Percentiles rank a stretch among this genome's conserved stretches.
Conservation (phyloP, 23 red algal species). For the Gracilaria gracilis region DNA sequence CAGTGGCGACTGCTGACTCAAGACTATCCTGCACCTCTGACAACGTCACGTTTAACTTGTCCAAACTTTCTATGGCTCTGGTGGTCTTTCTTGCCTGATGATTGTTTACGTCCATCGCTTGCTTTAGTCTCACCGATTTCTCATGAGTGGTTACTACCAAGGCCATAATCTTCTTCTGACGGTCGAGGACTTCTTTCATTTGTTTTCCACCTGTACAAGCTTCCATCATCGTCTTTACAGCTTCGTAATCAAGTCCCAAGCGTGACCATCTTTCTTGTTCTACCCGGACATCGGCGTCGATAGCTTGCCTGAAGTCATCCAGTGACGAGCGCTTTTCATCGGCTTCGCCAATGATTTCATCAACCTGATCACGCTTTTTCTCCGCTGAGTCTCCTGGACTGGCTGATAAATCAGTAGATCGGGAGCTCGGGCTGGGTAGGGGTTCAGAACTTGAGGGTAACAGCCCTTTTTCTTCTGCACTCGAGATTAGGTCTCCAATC, state of each 20-base stretch:
- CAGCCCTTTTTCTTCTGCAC: constrained; percentile 1
- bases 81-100: constrained; percentile 50
- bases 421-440: not conserved
- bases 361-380: not conserved
- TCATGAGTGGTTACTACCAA: constrained; percentile 19
- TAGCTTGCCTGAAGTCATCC: constrained; percentile 1
- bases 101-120: constrained; percentile 37
- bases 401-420: not conserved
- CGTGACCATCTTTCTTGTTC: constrained; percentile 67
- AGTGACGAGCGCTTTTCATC: not conserved
- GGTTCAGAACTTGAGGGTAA: not conserved
- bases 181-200: constrained; percentile 9
- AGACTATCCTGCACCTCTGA: constrained; percentile 61
- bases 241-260: constrained; percentile 39
- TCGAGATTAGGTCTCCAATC: constrained; percentile 24
- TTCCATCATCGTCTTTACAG: constrained; percentile 46
- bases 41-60: constrained; percentile 44
- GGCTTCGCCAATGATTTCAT: not conserved
- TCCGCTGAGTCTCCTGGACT: not conserved
- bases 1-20: constrained; percentile 66
- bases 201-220: constrained; percentile 37
- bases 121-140: constrained; percentile 23
- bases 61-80: constrained; percentile 43
- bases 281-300: constrained; percentile 26
- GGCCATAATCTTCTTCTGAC: constrained; percentile 26